Conservation (phyloP, 169 alveolate species). For the Toxoplasma gondii region DNA sequence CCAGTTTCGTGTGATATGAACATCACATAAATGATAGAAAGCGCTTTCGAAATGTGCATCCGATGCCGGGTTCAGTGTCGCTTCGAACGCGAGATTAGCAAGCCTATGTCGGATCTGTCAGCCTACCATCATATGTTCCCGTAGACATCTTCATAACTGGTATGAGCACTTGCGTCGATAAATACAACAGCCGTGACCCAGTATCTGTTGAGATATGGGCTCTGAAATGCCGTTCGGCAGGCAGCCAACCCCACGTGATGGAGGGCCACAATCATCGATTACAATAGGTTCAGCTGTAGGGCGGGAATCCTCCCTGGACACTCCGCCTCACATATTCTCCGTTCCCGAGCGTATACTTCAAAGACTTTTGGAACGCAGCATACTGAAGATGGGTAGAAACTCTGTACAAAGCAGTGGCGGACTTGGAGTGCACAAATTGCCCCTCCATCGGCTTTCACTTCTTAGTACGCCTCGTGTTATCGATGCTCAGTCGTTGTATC, state of each 20-base stretch:
- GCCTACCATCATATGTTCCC: too few species aligned
- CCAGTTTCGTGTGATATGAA: too few species aligned
- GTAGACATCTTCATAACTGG: too few species aligned
- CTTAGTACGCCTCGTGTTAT: neutral
- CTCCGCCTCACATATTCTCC: neutral
- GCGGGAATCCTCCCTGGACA: neutral
- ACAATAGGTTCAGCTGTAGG: neutral
- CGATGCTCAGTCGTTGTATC: neutral
- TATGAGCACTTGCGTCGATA: too few species aligned
- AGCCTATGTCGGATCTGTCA: too few species aligned
- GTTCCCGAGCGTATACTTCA: neutral
- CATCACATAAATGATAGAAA: too few species aligned
- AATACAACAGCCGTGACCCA: too few species aligned
- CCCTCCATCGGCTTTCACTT: neutral
- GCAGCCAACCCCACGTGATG: neutral
- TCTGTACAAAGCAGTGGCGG: neutral
- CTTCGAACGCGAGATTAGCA: too few species aligned
- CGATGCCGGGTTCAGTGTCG: too few species aligned
- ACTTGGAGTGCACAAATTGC: neutral
- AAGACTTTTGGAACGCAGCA: neutral
- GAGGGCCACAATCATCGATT: neutral
- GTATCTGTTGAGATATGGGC: neutral
- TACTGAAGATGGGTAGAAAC: neutral
- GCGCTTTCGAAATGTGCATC: too few species aligned
- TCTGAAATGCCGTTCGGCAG: neutral